phyloP scores from a whole-genome alignment of 2,329 filamentous ascomycete species.

The Colletotrichum sp. region DNA sequence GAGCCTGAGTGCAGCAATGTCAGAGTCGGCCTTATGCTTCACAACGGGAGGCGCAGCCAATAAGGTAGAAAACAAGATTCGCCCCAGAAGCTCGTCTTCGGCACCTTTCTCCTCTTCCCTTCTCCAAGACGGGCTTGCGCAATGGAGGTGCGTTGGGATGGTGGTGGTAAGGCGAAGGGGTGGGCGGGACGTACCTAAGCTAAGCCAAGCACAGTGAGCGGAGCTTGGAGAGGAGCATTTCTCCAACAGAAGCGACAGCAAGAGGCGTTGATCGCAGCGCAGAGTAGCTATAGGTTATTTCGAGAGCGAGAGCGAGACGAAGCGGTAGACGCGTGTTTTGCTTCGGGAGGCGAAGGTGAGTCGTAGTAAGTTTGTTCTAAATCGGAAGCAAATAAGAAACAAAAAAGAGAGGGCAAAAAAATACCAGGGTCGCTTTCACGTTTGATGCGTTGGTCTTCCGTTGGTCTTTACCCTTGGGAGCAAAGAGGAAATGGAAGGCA shows the following conservation, averaged over 20 bases:
- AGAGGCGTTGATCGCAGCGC: neutral
- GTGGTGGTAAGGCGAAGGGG: neutral
- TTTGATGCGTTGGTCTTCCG: neutral
- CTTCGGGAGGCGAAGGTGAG: neutral
- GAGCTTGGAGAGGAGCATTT: constrained; percentile 1
- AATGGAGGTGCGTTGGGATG: neutral
- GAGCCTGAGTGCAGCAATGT: neutral
- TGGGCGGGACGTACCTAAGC: neutral
- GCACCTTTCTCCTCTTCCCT: neutral
- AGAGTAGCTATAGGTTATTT: neutral
- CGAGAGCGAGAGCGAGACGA: neutral
- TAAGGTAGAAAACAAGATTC: neutral
- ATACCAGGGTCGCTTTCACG: neutral
- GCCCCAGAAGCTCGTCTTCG: neutral
- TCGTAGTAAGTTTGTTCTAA: neutral
- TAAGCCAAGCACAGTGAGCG: neutral
- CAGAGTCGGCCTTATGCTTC: neutral
- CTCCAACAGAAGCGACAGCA: neutral
- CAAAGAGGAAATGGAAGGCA: neutral
- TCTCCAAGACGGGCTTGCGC: neutral
- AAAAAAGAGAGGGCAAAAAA: neutral
- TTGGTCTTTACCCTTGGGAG: neutral
- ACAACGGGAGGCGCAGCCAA: neutral
- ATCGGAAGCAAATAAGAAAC: neutral
- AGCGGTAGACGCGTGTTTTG: neutral